These are phyloP conservation scores for Neurospora sp. DNA, from an alignment of 2,329 filamentous ascomycete genomes.

Conservation along the genomic window DNA sequence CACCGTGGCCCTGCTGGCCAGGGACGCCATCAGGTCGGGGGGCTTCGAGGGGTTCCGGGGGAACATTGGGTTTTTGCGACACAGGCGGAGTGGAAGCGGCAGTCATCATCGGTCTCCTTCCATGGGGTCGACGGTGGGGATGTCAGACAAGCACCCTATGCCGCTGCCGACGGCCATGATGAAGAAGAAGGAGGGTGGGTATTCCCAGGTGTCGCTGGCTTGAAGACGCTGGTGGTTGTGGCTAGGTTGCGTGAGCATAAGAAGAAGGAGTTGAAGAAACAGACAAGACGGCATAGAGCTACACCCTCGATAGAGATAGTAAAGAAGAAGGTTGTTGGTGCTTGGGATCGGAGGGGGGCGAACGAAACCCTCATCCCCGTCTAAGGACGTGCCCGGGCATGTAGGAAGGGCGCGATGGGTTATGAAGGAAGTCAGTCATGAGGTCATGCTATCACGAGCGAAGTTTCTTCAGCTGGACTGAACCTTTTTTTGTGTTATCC, in stretches of 20 bases:
- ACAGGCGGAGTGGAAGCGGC: neutral
- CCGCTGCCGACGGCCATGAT: neutral
- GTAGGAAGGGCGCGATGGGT: neutral
- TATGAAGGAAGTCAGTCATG: neutral
- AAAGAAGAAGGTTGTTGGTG: constrained; percentile 10
- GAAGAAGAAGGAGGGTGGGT: neutral
- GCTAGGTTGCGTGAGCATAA: neutral
- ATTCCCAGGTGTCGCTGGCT: neutral
- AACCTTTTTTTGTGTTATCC: neutral
- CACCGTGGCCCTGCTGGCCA: constrained; percentile 35
- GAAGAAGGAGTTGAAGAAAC: neutral
- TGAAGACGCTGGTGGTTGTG: neutral
- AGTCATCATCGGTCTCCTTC: neutral
- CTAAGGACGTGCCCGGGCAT: neutral
- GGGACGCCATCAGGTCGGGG: constrained; percentile 37
- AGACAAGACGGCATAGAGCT: neutral
- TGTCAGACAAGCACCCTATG: neutral
- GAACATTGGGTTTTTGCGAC: neutral
- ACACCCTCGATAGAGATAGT: constrained; percentile 8
- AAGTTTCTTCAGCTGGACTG: neutral
- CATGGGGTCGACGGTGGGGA: neutral
- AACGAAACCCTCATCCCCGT: neutral
- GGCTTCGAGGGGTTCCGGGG: neutral
- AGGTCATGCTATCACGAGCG: neutral
- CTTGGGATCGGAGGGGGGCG: constrained; percentile 9